These are phyloP conservation scores for Tolypocladium pustulatum DNA, from an alignment of 2,329 filamentous ascomycete species.

Conservation along the genomic window DNA sequence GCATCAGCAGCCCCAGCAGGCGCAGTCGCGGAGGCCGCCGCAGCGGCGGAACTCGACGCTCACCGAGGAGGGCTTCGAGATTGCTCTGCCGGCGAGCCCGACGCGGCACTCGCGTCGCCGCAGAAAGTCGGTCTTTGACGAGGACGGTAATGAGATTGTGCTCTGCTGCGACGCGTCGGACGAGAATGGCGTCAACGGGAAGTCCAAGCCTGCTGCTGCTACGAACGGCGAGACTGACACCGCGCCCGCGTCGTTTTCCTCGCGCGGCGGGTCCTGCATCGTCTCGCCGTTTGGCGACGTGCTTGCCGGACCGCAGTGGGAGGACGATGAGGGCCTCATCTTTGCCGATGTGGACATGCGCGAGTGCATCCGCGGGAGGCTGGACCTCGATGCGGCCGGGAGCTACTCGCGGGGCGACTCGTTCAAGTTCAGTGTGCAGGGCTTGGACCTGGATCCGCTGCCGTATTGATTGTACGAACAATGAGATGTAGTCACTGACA, in stretches of 20 bases:
- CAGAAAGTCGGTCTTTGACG: conserved; percentile 35
- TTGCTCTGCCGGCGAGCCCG: conserved; percentile 25
- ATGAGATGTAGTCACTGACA: not conserved
- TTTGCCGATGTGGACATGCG: conserved; percentile 74
- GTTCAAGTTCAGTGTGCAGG: conserved; percentile 50
- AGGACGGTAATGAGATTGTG: conserved; percentile 46
- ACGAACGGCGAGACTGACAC: not conserved
- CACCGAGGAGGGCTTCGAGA: conserved; percentile 36
- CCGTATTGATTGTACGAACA: conserved; percentile 30
- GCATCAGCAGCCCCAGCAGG: not conserved
- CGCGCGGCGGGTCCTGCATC: conserved; percentile 73
- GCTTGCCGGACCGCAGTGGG: conserved; percentile 73
- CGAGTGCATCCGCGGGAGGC: conserved; percentile 69
- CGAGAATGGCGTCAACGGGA: conserved; percentile 6
- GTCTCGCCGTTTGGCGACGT: conserved; percentile 71
- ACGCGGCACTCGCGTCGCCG: not conserved
- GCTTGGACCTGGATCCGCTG: conserved; percentile 46
- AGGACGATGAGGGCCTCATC: conserved; percentile 58
- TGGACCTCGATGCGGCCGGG: conserved; percentile 77
- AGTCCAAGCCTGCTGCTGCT: not conserved
- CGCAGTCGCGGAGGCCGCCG: not conserved
- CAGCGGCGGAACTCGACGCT: conserved; percentile 24
- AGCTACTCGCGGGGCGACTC: conserved; percentile 69
- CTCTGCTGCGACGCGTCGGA: conserved; percentile 22
- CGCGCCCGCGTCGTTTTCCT: conserved; percentile 23